These are phyloP conservation scores for Lotmaria passim DNA, from an alignment of 208 protist species.

Conservation along the genomic window DNA sequence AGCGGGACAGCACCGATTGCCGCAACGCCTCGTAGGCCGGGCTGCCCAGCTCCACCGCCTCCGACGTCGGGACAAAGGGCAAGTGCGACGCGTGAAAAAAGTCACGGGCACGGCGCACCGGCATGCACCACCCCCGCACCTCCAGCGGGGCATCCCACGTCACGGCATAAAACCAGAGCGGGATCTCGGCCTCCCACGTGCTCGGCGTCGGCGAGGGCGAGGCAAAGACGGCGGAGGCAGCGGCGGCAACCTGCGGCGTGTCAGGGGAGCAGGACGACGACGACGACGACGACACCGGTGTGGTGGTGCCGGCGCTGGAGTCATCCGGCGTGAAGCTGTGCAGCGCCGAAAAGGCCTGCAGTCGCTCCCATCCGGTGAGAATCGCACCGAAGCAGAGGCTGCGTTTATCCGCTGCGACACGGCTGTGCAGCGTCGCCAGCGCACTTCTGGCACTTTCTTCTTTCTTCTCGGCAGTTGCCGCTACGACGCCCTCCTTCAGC, in stretches of 20 bases:
- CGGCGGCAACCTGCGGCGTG: neutral
- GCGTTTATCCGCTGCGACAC: constrained; percentile 34
- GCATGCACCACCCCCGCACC: constrained; percentile 57
- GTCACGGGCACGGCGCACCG: constrained; percentile 32
- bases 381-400: constrained; percentile 76
- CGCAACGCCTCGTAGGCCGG: constrained; percentile 48
- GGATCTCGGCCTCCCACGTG: constrained; percentile 12
- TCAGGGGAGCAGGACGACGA: constrained; percentile 4
- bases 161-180: constrained; percentile 75
- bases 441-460: neutral
- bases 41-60: constrained; percentile 36
- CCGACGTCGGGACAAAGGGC: constrained; percentile 26
- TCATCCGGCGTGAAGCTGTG: neutral
- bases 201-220: neutral
- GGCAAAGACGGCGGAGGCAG: constrained; percentile 3
- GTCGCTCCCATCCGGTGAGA: constrained; percentile 57
- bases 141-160: constrained; percentile 45
- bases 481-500: neutral
- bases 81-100: constrained; percentile 58
- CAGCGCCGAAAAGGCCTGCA: constrained; percentile 45
- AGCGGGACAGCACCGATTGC: constrained; percentile 35
- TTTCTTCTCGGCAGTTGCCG: too few relatives aligned
- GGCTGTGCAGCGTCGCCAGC: constrained; percentile 40
- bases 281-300: neutral
- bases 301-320: constrained; percentile 10